Conservation (phyloP, 2,329 filamentous ascomycete genomes). For the Graphiopsis chlorocephala region DNA sequence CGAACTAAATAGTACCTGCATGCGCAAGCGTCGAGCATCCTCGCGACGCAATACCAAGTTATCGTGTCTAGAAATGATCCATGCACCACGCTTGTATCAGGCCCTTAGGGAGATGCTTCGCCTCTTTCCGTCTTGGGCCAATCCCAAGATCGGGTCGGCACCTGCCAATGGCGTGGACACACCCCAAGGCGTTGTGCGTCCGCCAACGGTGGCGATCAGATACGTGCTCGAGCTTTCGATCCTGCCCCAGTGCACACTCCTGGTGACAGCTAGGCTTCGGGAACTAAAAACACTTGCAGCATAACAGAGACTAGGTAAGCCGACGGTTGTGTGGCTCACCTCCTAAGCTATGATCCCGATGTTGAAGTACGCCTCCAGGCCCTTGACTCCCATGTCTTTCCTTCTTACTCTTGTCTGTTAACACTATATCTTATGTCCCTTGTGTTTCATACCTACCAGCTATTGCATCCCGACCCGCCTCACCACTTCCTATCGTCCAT, state of each 20-base stretch:
- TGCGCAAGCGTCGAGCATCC: slow-evolving; percentile 11
- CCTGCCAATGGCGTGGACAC: slow-evolving; percentile 10
- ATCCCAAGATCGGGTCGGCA: slow-evolving; percentile 12
- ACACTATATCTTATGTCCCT: slow-evolving; percentile 16
- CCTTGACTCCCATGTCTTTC: slow-evolving; percentile 17
- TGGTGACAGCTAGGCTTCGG: slow-evolving; percentile 15
- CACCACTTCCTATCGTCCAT: slow-evolving; percentile 6
- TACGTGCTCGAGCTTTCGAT: slow-evolving; percentile 14
- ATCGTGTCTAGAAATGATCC: slow-evolving; percentile 8
- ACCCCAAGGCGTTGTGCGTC: slow-evolving; percentile 10
- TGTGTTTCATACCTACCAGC: slow-evolving; percentile 16
- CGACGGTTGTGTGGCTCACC: slow-evolving; percentile 13
- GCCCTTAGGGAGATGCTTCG: slow-evolving; percentile 7
- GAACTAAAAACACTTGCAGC: slow-evolving; percentile 17
- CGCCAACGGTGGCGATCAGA: slow-evolving; percentile 16
- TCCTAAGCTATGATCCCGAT: slow-evolving; percentile 10
- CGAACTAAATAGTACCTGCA: slow-evolving; percentile 2
- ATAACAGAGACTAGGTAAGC: slow-evolving; percentile 11
- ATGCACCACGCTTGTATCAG: slow-evolving; percentile 15
- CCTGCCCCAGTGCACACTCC: slow-evolving; percentile 10
- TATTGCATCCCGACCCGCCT: slow-evolving; percentile 14
- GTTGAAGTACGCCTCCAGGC: slow-evolving; percentile 13
- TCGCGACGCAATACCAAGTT: background rate
- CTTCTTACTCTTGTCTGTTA: slow-evolving; percentile 15
- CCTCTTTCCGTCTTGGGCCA: slow-evolving; percentile 11